Conservation (phyloP, 1,284 basidiomycete genomes). For the Phlebopus sp. region DNA sequence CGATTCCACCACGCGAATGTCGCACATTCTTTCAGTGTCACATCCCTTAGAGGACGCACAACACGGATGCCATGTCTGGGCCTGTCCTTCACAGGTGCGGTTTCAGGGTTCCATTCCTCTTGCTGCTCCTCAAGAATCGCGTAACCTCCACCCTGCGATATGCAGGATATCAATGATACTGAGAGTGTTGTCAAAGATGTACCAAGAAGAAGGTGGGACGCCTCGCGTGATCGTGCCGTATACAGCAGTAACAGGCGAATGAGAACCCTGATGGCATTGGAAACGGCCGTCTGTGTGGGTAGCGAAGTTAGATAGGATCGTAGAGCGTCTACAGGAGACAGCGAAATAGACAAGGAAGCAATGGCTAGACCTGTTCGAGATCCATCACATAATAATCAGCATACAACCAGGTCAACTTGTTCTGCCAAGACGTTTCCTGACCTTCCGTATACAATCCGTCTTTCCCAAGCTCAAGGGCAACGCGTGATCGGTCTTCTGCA, state of each 20-base stretch:
- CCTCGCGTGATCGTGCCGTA: constrained; percentile 53
- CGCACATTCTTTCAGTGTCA: constrained; percentile 80
- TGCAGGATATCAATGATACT: constrained; percentile 70
- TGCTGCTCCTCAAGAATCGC: constrained; percentile 69
- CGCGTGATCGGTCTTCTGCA: constrained; percentile 18
- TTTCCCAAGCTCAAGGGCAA: constrained; percentile 46
- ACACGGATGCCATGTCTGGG: constrained; percentile 41
- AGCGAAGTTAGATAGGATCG: constrained; percentile 64
- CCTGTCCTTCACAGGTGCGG: constrained; percentile 1
- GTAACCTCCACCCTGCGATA: constrained; percentile 81
- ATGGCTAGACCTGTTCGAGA: constrained; percentile 30
- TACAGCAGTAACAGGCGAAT: constrained; percentile 69
- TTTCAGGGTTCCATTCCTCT: constrained; percentile 53
- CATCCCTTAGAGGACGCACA: constrained; percentile 70
- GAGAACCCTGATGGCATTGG: constrained; percentile 61
- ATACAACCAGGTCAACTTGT: neutral
- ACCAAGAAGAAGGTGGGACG: constrained; percentile 79
- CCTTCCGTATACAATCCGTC: constrained; percentile 44
- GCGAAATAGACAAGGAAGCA: constrained; percentile 20
- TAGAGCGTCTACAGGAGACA: constrained; percentile 46
- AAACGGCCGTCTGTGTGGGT: constrained; percentile 75
- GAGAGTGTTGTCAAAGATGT: constrained; percentile 81
- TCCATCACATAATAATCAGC: constrained; percentile 7
- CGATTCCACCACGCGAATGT: constrained; percentile 74
- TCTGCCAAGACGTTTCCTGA: constrained; percentile 7